Conservation (phyloP, 768 basidiomycete species). For the Lactarius deliciosus region DNA sequence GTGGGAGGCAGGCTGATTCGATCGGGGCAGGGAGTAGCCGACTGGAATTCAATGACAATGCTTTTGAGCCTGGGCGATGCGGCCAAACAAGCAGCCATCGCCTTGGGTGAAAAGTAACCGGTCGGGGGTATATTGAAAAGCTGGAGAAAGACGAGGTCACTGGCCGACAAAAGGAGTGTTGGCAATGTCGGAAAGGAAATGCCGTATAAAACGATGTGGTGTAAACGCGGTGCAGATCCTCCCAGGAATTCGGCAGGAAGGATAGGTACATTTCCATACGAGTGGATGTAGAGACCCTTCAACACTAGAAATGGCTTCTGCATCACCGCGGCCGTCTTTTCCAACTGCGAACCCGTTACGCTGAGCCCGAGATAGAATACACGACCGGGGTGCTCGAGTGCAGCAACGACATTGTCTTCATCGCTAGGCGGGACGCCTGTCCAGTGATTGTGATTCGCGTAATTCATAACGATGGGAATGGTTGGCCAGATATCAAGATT, state of each 20-base stretch:
- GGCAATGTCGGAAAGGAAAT: not conserved
- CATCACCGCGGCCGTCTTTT: not conserved
- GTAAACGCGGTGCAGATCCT: not conserved
- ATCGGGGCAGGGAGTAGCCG: not conserved
- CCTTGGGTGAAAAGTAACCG: not conserved
- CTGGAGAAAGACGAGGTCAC: not conserved
- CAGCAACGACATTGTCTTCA: not conserved
- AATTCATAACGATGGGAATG: not conserved
- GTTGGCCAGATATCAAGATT: not conserved
- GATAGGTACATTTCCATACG: not conserved
- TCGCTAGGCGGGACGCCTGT: no score
- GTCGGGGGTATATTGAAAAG: not conserved
- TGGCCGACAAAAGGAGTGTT: not conserved
- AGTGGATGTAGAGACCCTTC: not conserved
- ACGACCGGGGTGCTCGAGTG: not conserved
- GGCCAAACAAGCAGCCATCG: not conserved
- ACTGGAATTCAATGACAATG: not conserved
- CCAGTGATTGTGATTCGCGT: no score
- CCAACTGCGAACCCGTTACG: not conserved
- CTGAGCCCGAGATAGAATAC: not conserved
- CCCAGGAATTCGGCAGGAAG: not conserved
- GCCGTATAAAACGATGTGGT: not conserved
- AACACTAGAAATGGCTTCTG: not conserved
- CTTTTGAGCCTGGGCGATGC: not conserved
- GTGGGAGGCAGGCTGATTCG: not conserved